Evolutionary conservation across 2,329 filamentous ascomycete species (phyloP).

Genomic region (Hypoxylon sp.): DNA sequence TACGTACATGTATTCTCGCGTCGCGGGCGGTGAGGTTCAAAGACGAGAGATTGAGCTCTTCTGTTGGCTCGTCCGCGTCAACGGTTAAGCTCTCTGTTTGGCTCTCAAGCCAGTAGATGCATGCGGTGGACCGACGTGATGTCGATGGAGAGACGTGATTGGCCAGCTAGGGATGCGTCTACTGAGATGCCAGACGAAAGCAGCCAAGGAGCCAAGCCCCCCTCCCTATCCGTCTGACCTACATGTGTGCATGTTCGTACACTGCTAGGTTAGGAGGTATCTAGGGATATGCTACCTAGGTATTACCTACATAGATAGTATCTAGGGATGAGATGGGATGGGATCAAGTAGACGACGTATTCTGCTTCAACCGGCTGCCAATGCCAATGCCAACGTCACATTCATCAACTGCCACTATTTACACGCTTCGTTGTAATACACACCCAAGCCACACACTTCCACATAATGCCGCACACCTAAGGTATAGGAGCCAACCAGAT

Average conservation of each 20-base stretch:
- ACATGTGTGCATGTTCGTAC: too few species aligned
- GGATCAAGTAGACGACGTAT: too few species aligned
- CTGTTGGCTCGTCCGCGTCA: conserved; percentile 22
- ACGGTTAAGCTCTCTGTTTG: too few species aligned
- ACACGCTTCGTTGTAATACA: neutral
- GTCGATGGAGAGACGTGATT: conserved; percentile 23
- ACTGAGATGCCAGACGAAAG: conserved; percentile 4
- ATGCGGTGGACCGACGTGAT: conserved; percentile 30
- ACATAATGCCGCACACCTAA: conserved; percentile 32
- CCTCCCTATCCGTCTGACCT: too few species aligned
- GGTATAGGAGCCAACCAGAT: neutral
- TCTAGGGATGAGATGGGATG: too few species aligned
- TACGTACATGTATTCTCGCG: conserved; percentile 23
- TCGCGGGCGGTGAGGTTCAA: conserved; percentile 32
- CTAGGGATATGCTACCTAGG: too few species aligned
- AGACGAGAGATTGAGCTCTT: conserved; percentile 21
- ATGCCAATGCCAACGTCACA: conserved; percentile 16
- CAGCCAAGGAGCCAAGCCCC: neutral
- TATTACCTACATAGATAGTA: too few species aligned
- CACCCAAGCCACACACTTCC: too few species aligned
- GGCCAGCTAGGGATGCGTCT: conserved; percentile 9
- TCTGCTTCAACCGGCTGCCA: too few species aligned
- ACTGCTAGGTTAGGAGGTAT: too few species aligned
- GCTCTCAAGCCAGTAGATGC: conserved; percentile 37
- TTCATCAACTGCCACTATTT: conserved; percentile 13